These are phyloP conservation scores for Pyrenophora tritici-repentis DNA, from an alignment of 2,329 filamentous ascomycete species.

Conservation along the genomic window DNA sequence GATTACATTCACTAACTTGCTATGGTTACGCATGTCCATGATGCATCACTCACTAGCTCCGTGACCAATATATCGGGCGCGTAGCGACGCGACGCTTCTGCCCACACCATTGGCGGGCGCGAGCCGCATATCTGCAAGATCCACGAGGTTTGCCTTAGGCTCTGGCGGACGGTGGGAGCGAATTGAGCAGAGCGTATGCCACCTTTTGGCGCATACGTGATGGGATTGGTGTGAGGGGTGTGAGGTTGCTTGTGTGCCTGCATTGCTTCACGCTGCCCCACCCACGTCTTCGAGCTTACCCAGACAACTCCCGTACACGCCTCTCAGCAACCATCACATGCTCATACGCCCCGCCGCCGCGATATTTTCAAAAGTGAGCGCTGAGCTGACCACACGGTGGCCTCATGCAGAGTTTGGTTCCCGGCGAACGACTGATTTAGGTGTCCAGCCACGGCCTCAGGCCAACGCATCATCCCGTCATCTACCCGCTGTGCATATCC, in stretches of 20 bases:
- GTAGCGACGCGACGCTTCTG: slow-evolving; percentile 27
- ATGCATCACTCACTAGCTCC: neutral
- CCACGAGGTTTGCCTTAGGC: slow-evolving; percentile 18
- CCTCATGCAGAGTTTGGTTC: slow-evolving; percentile 10
- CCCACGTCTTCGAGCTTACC: too few relatives aligned
- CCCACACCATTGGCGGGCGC: slow-evolving; percentile 25
- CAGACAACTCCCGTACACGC: too few relatives aligned
- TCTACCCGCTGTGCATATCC: slow-evolving; percentile 5
- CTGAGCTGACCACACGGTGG: slow-evolving; percentile 2
- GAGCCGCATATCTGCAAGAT: slow-evolving; percentile 35
- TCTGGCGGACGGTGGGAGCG: slow-evolving; percentile 34
- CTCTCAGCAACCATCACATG: too few relatives aligned
- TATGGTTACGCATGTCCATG: neutral
- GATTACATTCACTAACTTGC: neutral
- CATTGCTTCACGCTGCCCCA: neutral
- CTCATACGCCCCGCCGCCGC: too few relatives aligned
- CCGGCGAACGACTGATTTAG: slow-evolving; percentile 1
- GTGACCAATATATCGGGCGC: slow-evolving; percentile 29
- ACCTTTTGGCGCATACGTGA: slow-evolving; percentile 13
- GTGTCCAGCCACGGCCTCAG: slow-evolving; percentile 8
- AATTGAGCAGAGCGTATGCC: slow-evolving; percentile 3
- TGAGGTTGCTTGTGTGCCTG: slow-evolving; percentile 25
- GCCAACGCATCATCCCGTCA: slow-evolving; percentile 11
- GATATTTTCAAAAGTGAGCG: too few relatives aligned
- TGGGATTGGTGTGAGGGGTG: slow-evolving; percentile 11